A percentile compares a stretch with the other conserved stretches of the same genome.
These are phyloP conservation scores for Hymenoscyphus albidus DNA, from an alignment of 2,329 filamentous ascomycete species.

Conservation along the genomic window DNA sequence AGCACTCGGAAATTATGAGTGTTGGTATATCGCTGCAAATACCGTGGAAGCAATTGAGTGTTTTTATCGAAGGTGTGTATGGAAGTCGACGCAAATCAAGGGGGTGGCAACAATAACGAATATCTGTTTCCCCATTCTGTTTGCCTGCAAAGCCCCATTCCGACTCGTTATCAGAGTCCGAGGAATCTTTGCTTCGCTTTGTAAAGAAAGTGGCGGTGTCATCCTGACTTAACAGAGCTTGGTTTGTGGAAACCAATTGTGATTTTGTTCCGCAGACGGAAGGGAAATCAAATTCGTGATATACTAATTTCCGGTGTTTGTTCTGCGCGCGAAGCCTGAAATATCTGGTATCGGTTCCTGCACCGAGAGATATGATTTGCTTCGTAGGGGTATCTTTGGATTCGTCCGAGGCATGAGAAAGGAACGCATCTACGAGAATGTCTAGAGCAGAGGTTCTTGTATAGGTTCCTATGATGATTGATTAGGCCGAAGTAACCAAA, in stretches of 20 bases:
- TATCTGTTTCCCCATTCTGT: slow-evolving; percentile 18
- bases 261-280: slow-evolving; percentile 60
- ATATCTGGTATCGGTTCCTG: slow-evolving; percentile 87
- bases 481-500: not conserved
- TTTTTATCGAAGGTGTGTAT: slow-evolving; percentile 10
- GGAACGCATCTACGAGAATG: slow-evolving; percentile 67
- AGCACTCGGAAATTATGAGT: slow-evolving; percentile 89
- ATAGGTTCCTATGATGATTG: slow-evolving; percentile 68
- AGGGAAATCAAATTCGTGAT: slow-evolving; percentile 92
- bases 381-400: slow-evolving; percentile 37
- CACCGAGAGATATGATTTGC: slow-evolving; percentile 89
- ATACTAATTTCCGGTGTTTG: slow-evolving; percentile 50
- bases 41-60: slow-evolving; percentile 38
- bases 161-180: slow-evolving; percentile 20
- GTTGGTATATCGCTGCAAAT: slow-evolving; percentile 64
- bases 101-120: slow-evolving; percentile 47
- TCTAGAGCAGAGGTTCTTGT: slow-evolving; percentile 83
- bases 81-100: slow-evolving; percentile 34
- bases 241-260: slow-evolving; percentile 18
- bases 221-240: slow-evolving; percentile 13
- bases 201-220: slow-evolving; percentile 37
- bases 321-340: slow-evolving; percentile 58
- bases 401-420: slow-evolving; percentile 39
- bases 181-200: slow-evolving; percentile 32
- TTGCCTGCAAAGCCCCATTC: slow-evolving; percentile 29